A percentile compares a stretch with the other conserved stretches of the same genome.
phyloP scores from a whole-genome alignment of 1,284 basidiomycete species.

The Sparassis latifolia region DNA sequence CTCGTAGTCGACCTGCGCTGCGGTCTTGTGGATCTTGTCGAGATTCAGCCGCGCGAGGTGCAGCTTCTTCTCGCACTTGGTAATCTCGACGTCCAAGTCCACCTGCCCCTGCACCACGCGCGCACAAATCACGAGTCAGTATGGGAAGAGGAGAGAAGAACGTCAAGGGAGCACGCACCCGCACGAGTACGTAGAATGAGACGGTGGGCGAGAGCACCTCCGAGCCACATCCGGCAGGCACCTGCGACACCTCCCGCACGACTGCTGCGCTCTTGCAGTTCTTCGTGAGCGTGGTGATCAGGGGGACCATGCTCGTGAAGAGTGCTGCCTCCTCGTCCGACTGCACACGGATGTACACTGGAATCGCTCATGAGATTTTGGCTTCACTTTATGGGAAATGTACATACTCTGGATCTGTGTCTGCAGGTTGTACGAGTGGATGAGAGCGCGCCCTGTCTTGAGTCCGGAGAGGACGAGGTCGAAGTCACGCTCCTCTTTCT shows the following conservation, averaged over 20 bases:
- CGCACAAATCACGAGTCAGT: neutral
- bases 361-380: neutral
- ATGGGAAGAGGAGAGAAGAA: neutral
- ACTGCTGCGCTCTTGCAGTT: constrained; percentile 68
- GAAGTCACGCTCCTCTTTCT: constrained; percentile 78
- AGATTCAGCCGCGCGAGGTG: constrained; percentile 62
- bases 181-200: constrained; percentile 78
- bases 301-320: constrained; percentile 67
- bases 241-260: constrained; percentile 43
- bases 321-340: constrained; percentile 57
- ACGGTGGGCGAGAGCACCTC: constrained; percentile 73
- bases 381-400: neutral
- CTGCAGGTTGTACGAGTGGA: constrained; percentile 88
- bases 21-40: constrained; percentile 74
- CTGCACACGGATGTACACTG: constrained; percentile 79
- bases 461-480: constrained; percentile 82
- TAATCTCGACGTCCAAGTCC: constrained; percentile 78
- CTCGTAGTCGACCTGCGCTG: constrained; percentile 71
- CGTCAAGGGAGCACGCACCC: constrained; percentile 42
- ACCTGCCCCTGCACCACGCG: constrained; percentile 55
- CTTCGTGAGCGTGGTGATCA: constrained; percentile 84
- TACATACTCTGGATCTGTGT: constrained; percentile 77
- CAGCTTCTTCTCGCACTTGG: constrained; percentile 84
- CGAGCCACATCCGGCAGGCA: constrained; percentile 88
- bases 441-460: constrained; percentile 78